Conservation (phyloP, 177 flowering plant genomes). For the Vitis hybrid region DNA sequence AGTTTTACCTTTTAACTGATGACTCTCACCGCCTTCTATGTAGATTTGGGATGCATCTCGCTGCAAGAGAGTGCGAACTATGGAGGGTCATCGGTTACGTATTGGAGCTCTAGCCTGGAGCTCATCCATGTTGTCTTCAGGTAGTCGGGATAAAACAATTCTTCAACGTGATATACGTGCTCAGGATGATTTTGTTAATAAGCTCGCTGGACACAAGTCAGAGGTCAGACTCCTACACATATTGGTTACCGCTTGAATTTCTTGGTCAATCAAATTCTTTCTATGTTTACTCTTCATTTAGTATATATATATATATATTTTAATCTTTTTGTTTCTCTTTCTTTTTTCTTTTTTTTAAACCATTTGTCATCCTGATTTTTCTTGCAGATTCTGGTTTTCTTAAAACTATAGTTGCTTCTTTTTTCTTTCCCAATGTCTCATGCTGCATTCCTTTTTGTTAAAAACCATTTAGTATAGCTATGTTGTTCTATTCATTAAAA, state of each 20-base stretch:
- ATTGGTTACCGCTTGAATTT: neutral
- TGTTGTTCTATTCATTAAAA: neutral
- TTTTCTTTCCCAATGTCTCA: neutral
- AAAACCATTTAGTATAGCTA: neutral
- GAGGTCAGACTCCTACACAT: conserved; percentile 51
- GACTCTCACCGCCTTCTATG: conserved; percentile 2
- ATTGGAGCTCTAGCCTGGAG: conserved; percentile 98
- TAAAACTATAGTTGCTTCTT: neutral
- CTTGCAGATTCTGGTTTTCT: neutral
- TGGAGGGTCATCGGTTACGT: conserved; percentile 90
- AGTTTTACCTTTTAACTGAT: too few species aligned
- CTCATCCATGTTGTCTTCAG: conserved; percentile 76
- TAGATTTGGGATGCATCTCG: conserved; percentile 98
- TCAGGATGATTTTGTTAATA: conserved; percentile 79
- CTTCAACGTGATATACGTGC: conserved; percentile 91
- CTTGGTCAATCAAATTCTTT: too few species aligned
- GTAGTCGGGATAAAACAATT: conserved; percentile 88
- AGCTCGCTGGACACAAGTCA: conserved; percentile 89
- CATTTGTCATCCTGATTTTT: neutral
- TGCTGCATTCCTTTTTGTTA: neutral
- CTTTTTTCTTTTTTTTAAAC: neutral
- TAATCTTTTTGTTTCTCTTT: neutral
- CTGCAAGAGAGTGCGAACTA: conserved; percentile 79
- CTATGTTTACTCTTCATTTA: too few species aligned
- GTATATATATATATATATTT: neutral